Evolutionary conservation across 2,329 filamentous ascomycete species (phyloP).

Genomic region (Scortechinia acanthostroma): DNA sequence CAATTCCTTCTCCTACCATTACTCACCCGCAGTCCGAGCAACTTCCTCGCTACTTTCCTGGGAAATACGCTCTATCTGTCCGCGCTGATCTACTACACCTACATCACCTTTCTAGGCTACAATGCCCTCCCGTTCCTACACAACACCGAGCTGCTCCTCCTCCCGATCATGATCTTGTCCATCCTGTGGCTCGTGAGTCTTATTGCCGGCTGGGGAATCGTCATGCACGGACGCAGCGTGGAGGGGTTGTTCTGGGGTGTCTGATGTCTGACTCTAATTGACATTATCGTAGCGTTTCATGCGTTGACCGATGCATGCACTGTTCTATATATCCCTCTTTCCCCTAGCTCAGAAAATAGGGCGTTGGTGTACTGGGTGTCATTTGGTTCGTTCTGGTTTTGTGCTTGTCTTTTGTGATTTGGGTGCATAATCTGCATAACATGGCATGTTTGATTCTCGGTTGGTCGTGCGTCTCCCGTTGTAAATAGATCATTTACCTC

Average conservation of each 20-base stretch:
- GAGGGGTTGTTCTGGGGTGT: constrained; percentile 32
- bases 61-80: constrained; percentile 63
- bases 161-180: constrained; percentile 50
- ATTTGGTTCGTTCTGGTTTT: too few relatives aligned
- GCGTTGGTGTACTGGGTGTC: too few relatives aligned
- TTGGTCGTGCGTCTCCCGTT: too few relatives aligned
- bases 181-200: constrained; percentile 48
- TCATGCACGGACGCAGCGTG: constrained; percentile 29
- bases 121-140: constrained; percentile 61
- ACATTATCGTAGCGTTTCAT: too few relatives aligned
- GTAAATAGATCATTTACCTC: too few relatives aligned
- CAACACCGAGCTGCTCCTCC: constrained; percentile 58
- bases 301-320: too few relatives aligned
- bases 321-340: too few relatives aligned
- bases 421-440: too few relatives aligned
- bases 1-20: constrained; percentile 63
- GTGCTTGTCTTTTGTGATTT: too few relatives aligned
- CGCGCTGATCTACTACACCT: constrained; percentile 58
- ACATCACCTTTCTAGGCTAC: constrained; percentile 64
- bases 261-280: constrained; percentile 9
- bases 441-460: too few relatives aligned
- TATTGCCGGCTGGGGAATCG: constrained; percentile 33
- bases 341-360: too few relatives aligned
- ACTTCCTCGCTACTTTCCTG: constrained; percentile 30
- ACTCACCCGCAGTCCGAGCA: constrained; percentile 42